Conservation (phyloP, 331 rosid species). For the Quercus phellos region DNA sequence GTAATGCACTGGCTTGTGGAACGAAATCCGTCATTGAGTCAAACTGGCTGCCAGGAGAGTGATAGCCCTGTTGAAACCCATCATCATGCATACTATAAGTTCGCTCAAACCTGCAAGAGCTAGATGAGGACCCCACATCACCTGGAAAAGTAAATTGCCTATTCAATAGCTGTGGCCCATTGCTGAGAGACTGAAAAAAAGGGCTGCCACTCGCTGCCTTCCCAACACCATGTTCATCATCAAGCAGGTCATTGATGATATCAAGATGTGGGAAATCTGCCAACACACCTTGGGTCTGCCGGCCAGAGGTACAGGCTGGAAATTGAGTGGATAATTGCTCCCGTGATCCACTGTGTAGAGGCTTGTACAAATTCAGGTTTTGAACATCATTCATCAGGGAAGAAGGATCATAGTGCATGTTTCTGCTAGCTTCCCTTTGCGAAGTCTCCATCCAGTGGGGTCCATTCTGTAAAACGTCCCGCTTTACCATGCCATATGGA, state of each 20-base stretch:
- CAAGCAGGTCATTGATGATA: conserved; percentile 90
- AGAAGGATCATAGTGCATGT: conserved; percentile 45
- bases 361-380: conserved; percentile 53
- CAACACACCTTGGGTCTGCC: conserved; percentile 57
- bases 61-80: conserved; percentile 54
- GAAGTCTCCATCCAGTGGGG: conserved; percentile 65
- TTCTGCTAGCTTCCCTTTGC: conserved; percentile 50
- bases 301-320: conserved; percentile 63
- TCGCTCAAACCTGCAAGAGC: conserved; percentile 81
- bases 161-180: conserved; percentile 48
- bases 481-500: conserved; percentile 44
- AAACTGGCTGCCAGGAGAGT: conserved; percentile 41
- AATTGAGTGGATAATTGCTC: conserved; percentile 43
- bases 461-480: conserved; percentile 57
- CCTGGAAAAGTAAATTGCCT: conserved; percentile 78
- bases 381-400: conserved; percentile 44
- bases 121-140: conserved; percentile 60
- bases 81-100: conserved; percentile 74
- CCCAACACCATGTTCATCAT: conserved; percentile 64
- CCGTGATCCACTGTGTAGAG: conserved; percentile 42
- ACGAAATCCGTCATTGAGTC: conserved; percentile 52
- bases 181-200: conserved; percentile 33
- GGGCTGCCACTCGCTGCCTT: conserved; percentile 32
- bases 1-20: conserved; percentile 39
- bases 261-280: conserved; percentile 94